phyloP scores from a whole-genome alignment of 495 filamentous ascomycete species.

The Parachaetomium inaequale region DNA sequence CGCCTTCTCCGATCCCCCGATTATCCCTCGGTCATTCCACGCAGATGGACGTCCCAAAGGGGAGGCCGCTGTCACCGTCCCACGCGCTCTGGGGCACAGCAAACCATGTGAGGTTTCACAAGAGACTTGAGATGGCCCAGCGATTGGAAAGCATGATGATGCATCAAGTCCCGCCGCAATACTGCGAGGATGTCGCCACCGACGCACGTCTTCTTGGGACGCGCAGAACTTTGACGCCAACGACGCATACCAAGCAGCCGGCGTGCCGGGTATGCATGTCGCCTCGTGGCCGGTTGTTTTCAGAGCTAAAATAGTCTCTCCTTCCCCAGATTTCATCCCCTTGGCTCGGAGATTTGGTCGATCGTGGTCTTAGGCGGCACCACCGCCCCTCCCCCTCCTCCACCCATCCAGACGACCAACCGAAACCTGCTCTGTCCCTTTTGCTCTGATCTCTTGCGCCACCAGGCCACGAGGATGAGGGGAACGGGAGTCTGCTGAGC shows the following conservation, averaged over 20 bases:
- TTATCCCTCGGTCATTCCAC: neutral
- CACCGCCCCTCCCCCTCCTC: neutral
- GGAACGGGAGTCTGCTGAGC: constrained; percentile 7
- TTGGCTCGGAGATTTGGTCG: neutral
- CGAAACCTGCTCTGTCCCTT: neutral
- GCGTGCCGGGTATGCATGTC: neutral
- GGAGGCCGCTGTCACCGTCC: neutral
- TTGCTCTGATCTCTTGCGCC: neutral
- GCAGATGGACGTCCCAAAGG: neutral
- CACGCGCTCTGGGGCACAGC: neutral
- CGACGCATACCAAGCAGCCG: neutral
- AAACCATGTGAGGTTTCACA: neutral
- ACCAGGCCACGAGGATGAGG: neutral
- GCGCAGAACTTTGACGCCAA: neutral
- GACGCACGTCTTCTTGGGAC: neutral
- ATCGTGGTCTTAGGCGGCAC: neutral
- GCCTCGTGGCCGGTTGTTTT: neutral
- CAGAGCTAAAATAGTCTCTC: neutral
- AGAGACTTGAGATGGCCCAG: neutral
- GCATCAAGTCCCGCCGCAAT: neutral
- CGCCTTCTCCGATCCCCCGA: neutral
- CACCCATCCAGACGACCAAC: neutral
- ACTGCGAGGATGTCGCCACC: neutral
- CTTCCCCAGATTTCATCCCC: neutral
- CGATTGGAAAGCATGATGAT: neutral